phyloP scores from a whole-genome alignment of 345 rosid genomes.

The Camelina hispida region DNA sequence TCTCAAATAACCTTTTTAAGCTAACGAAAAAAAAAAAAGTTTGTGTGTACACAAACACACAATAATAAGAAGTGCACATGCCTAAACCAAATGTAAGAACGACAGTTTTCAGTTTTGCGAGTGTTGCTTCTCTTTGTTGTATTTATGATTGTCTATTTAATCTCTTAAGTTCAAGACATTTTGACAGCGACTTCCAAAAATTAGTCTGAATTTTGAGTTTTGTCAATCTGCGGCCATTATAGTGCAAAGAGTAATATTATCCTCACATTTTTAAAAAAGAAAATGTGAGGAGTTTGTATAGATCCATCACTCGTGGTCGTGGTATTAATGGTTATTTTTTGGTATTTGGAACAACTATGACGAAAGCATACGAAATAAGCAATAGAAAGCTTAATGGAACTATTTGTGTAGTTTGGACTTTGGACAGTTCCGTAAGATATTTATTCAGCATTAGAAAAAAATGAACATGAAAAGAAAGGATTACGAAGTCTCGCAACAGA shows the following conservation, averaged over 20 bases:
- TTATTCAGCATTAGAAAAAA: background rate
- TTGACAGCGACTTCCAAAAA: slow-evolving; percentile 23
- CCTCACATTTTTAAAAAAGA: background rate
- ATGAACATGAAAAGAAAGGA: slow-evolving; percentile 2
- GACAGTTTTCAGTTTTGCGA: slow-evolving; percentile 22
- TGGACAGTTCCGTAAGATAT: background rate
- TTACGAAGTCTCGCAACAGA: slow-evolving; percentile 15
- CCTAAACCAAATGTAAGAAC: slow-evolving; percentile 32
- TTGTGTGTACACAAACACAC: slow-evolving; percentile 31
- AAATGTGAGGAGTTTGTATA: background rate
- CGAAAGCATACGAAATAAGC: slow-evolving; percentile 1
- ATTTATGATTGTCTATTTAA: slow-evolving; percentile 4
- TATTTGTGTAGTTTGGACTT: background rate
- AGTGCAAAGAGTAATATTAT: background rate
- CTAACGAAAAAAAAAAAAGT: background rate
- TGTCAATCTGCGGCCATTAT: slow-evolving; percentile 3
- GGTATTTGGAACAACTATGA: background rate
- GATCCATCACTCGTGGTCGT: too few species aligned
- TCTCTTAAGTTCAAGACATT: slow-evolving; percentile 16
- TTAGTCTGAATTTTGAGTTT: background rate
- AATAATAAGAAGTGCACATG: slow-evolving; percentile 35
- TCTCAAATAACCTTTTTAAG: slow-evolving; percentile 13
- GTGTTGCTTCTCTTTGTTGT: slow-evolving; percentile 41
- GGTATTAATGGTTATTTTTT: background rate
- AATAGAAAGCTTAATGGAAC: background rate